phyloP scores from a whole-genome alignment of 225 moss, liverwort and hornwort genomes.

The Bryoerythrophyllum caledonicum region DNA sequence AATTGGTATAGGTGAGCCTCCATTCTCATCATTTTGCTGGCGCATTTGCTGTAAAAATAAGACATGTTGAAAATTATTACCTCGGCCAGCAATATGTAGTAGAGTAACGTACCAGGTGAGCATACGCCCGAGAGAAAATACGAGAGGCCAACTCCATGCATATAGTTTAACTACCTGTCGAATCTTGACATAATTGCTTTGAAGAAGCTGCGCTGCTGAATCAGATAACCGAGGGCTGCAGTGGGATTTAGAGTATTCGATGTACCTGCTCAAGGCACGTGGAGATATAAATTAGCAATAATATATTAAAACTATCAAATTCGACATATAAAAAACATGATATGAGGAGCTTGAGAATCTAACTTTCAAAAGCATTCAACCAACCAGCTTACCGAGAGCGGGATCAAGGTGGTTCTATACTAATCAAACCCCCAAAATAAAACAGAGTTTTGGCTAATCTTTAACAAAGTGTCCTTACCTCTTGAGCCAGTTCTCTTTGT shows the following conservation, averaged over 20 bases:
- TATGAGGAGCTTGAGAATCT: neutral
- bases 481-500: slow-evolving; percentile 88
- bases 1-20: slow-evolving; percentile 86
- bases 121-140: neutral
- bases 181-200: slow-evolving; percentile 87
- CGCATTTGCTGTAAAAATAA: slow-evolving; percentile 66
- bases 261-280: slow-evolving; percentile 50
- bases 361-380: neutral
- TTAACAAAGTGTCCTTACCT: slow-evolving; percentile 40
- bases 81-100: neutral
- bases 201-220: slow-evolving; percentile 75
- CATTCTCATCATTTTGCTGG: slow-evolving; percentile 72
- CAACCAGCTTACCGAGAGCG: neutral
- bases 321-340: neutral
- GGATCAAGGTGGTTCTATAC: neutral
- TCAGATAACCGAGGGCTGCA: slow-evolving; percentile 89
- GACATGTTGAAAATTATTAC: slow-evolving; percentile 2
- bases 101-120: neutral
- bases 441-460: neutral
- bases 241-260: slow-evolving; percentile 74
- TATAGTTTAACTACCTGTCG: slow-evolving; percentile 53
- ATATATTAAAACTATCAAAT: neutral
- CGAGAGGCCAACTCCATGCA: neutral
- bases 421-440: neutral
- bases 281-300: neutral